Base-by-base conservation (phyloP, 345 rosid genomes). In the Schrenkiella parvula region DNA sequence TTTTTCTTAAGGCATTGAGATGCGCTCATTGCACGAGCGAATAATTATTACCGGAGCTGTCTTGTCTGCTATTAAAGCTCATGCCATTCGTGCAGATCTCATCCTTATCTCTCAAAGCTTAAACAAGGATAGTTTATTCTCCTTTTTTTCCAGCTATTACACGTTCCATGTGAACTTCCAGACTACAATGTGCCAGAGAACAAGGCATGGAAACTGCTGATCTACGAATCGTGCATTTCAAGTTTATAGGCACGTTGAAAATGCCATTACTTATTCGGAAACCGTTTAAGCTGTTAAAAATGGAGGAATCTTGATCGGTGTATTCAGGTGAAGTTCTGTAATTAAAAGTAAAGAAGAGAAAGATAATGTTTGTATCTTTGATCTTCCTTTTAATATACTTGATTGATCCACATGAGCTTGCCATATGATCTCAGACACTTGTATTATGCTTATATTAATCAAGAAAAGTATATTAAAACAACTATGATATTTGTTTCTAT, bases 31-130 rank as follows among this genome's bases (percentile, higher is more conserved):
- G 72, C 71, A 47, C 74, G 61, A 35, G 54, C 15, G 47, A 2
- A 17, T 44, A 32, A 32, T 57, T 44, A 68, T 14, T 21, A 44
- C 11, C 37, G 7, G 22, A 37, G 51, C 60, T 60, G 68, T 41
- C 68, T 71, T 71, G 69, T 38, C 69, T 51, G 68, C 32, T 62
- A 4, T 17, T 61, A 9, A 37, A 47, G n/a, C 31, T 38, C 26
- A 58, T 22, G 66, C 74, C 74, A 37, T 50, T 70, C 74, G 74
- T 70, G 74, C 66, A 59, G 74, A 4, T 48, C n/a, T 21, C 52
- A 19, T 47, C 52, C 6, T 46, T 46, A 46, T 70, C 50, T 23
- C 31, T 23, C 55, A 23, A 23, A 52, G 5, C 17, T 26, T 52
- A 52, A 13, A 8, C 6, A n/a, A 52, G 18, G 13, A 51, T 42